Conservation (phyloP, 2,329 filamentous ascomycete genomes). For the Pyrenochaeta sp. region DNA sequence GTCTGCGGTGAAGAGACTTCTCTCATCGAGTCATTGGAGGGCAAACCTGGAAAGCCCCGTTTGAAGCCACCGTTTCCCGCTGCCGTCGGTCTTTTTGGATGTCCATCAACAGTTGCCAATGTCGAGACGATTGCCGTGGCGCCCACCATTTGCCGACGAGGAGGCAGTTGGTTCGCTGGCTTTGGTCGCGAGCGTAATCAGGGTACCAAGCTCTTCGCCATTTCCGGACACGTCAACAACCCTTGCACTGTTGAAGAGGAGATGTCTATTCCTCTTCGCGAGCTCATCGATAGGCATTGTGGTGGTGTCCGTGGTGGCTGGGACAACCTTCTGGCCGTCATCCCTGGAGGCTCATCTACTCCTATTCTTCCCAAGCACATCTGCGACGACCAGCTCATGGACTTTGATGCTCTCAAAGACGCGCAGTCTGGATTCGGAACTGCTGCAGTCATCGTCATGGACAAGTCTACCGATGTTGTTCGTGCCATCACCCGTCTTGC, state of each 20-base stretch:
- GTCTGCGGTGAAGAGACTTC: slow-evolving; percentile 99
- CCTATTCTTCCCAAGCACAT: slow-evolving; percentile 89
- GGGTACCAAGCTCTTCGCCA: slow-evolving; percentile 97
- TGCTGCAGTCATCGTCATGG: slow-evolving; percentile 98
- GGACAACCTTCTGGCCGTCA: slow-evolving; percentile 96
- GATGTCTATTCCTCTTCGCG: slow-evolving; percentile 95
- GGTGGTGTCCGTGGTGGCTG: slow-evolving; percentile 95
- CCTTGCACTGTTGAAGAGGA: slow-evolving; percentile 98
- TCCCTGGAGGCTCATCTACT: slow-evolving; percentile 95
- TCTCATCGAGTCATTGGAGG: slow-evolving; percentile 96
- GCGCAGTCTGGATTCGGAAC: slow-evolving; percentile 96
- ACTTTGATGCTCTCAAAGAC: slow-evolving; percentile 98
- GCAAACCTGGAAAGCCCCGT: slow-evolving; percentile 97
- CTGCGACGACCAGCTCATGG: slow-evolving; percentile 97
- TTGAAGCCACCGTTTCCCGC: slow-evolving; percentile 99
- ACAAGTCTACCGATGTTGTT: slow-evolving; percentile 96
- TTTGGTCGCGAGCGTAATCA: slow-evolving; percentile 97
- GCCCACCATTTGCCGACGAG: slow-evolving; percentile 93
- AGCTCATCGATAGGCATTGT: slow-evolving; percentile 98
- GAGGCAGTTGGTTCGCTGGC: slow-evolving; percentile 87
- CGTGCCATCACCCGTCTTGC: slow-evolving; percentile 90
- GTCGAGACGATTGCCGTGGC: slow-evolving; percentile 96
- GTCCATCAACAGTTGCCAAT: slow-evolving; percentile 96
- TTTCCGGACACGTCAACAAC: slow-evolving; percentile 99
- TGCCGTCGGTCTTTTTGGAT: slow-evolving; percentile 95